These are phyloP conservation scores for Fusarium humuli DNA, from an alignment of 2,329 filamentous ascomycete species.

Conservation along the genomic window DNA sequence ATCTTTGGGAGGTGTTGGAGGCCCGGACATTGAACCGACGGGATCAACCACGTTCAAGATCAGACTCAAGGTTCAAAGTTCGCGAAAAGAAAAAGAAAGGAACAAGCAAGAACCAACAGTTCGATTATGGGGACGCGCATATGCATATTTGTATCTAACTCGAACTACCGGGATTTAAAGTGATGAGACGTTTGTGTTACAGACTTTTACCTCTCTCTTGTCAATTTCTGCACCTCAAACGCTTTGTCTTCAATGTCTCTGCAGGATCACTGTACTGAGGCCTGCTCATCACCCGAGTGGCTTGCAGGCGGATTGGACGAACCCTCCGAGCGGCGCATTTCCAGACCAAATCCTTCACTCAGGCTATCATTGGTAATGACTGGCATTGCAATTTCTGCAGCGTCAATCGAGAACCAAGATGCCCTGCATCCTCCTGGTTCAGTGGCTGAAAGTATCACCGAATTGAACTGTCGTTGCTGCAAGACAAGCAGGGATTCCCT, in stretches of 20 bases:
- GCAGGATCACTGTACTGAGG: not conserved
- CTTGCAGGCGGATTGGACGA: not conserved
- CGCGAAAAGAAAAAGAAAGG: not conserved
- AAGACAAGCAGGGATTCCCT: not conserved
- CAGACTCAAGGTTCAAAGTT: not conserved
- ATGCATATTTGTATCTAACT: slow-evolving; percentile 20
- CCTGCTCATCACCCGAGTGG: not conserved
- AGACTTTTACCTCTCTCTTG: no score
- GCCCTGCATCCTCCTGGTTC: not conserved
- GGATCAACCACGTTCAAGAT: not conserved
- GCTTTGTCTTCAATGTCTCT: not conserved
- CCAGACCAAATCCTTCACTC: not conserved
- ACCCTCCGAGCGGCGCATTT: not conserved
- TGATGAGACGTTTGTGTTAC: slow-evolving; percentile 5
- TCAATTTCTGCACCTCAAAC: not conserved
- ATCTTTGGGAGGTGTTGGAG: slow-evolving; percentile 1
- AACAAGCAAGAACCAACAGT: not conserved
- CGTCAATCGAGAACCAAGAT: rapidly evolving
- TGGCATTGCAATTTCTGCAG: not conserved
- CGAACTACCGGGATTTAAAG: not conserved
- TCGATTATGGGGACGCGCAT: not conserved
- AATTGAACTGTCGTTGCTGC: not conserved
- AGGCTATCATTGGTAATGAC: not conserved
- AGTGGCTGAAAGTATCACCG: not conserved
- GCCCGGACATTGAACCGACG: not conserved